phyloP scores from a whole-genome alignment of 2,329 filamentous ascomycete genomes.

The Sarocladium strictum region DNA sequence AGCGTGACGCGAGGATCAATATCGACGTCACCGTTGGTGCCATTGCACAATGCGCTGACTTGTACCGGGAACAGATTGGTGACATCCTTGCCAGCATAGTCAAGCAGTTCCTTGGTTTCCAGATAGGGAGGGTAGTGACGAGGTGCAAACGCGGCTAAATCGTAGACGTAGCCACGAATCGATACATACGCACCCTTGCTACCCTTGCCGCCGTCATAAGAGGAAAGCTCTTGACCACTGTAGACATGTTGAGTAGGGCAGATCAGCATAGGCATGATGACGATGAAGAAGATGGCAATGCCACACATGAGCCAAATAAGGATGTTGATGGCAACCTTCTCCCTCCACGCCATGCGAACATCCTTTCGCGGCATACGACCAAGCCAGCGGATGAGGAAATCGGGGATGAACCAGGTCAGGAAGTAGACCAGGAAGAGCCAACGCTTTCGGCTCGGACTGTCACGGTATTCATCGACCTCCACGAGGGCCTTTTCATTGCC shows the following conservation, averaged over 20 bases:
- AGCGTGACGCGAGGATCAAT: constrained; percentile 70
- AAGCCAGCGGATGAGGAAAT: constrained; percentile 69
- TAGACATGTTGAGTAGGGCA: constrained; percentile 90
- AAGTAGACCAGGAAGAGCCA: constrained; percentile 83
- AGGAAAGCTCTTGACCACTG: constrained; percentile 68
- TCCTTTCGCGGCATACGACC: constrained; percentile 90
- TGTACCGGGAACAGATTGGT: constrained; percentile 88
- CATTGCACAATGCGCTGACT: constrained; percentile 84
- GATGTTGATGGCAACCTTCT: constrained; percentile 97
- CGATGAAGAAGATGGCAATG: constrained; percentile 79
- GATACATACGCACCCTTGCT: constrained; percentile 60
- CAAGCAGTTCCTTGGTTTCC: constrained; percentile 56
- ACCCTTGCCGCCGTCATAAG: constrained; percentile 65
- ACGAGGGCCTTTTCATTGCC: constrained; percentile 85
- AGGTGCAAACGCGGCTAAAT: constrained; percentile 67
- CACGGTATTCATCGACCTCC: constrained; percentile 79
- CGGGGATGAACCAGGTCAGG: constrained; percentile 83
- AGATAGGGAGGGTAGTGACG: constrained; percentile 63
- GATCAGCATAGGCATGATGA: constrained; percentile 79
- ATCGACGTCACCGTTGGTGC: constrained; percentile 50
- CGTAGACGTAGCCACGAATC: constrained; percentile 85
- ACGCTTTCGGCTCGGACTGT: constrained; percentile 76
- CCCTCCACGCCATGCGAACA: constrained; percentile 86
- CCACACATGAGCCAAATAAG: constrained; percentile 87
- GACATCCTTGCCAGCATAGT: constrained; percentile 85